Conservation (phyloP, 1,284 basidiomycete genomes). For the Waitea zeae region DNA sequence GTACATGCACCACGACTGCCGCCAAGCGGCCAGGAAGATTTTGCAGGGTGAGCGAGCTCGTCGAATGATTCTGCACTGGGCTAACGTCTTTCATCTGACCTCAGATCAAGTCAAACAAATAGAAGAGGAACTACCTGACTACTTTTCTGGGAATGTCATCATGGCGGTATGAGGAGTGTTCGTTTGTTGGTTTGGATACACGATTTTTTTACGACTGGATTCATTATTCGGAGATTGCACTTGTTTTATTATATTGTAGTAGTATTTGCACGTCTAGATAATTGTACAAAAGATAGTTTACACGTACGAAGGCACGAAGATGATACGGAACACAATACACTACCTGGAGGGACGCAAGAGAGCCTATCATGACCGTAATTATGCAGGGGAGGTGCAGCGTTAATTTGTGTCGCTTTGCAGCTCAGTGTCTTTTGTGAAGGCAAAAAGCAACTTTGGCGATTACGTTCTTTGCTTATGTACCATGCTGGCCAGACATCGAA, state of each 20-base stretch:
- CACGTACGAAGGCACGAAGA: too few relatives aligned
- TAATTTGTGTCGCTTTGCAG: neutral
- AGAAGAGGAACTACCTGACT: conserved; percentile 39
- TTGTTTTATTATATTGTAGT: neutral
- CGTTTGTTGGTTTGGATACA: neutral
- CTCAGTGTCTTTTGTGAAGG: too few relatives aligned
- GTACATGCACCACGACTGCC: conserved; percentile 60
- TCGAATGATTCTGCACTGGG: too few relatives aligned
- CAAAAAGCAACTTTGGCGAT: too few relatives aligned
- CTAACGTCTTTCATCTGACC: too few relatives aligned
- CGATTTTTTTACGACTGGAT: neutral
- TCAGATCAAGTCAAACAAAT: conserved; percentile 35
- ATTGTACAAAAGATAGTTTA: too few relatives aligned
- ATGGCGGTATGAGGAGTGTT: neutral
- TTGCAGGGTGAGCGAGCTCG: conserved; percentile 32
- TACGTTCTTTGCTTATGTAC: neutral
- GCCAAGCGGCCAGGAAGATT: conserved; percentile 30
- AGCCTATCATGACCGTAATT: neutral
- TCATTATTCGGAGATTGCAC: neutral
- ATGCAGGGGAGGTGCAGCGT: neutral
- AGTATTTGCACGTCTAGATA: neutral
- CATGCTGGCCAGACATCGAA: conserved; percentile 1
- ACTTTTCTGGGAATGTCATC: conserved; percentile 21
- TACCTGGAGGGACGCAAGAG: neutral
- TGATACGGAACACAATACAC: neutral